phyloP scores from a whole-genome alignment of 805 yeast genomes.

The Hanseniaspora lindneri region DNA sequence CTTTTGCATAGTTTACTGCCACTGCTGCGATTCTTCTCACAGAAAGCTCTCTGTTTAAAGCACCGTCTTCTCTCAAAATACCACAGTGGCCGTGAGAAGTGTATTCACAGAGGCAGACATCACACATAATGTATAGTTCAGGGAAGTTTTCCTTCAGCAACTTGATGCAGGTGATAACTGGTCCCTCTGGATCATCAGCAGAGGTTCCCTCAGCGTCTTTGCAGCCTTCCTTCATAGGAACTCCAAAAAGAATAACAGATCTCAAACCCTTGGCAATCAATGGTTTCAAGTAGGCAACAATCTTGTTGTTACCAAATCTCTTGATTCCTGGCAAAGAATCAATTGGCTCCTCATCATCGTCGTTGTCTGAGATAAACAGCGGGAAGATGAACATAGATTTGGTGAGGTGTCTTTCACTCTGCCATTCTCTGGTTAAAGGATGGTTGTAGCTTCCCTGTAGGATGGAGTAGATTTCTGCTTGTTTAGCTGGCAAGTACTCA shows the following conservation, averaged over 20 bases:
- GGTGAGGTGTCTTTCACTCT: constrained; percentile 65
- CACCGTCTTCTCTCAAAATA: constrained; percentile 72
- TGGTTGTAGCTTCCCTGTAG: constrained; percentile 92
- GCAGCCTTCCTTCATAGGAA: constrained; percentile 58
- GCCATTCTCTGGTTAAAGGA: constrained; percentile 85
- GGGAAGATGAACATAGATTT: constrained; percentile 92
- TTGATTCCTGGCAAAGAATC: constrained; percentile 78
- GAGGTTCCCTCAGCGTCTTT: constrained; percentile 77
- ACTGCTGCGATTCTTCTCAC: constrained; percentile 84
- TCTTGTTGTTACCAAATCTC: constrained; percentile 70
- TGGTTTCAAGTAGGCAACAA: constrained; percentile 56
- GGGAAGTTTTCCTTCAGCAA: constrained; percentile 59
- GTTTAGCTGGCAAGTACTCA: constrained; percentile 47
- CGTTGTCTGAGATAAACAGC: constrained; percentile 66
- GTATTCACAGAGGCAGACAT: constrained; percentile 92
- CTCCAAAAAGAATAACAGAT: constrained; percentile 86
- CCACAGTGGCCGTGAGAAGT: constrained; percentile 99
- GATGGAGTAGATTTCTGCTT: constrained; percentile 57
- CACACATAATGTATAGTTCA: constrained; percentile 75
- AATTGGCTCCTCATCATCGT: constrained; percentile 66
- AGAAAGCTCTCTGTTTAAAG: constrained; percentile 60
- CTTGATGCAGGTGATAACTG: constrained; percentile 73
- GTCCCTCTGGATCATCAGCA: constrained; percentile 94
- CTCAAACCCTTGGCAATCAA: constrained; percentile 71
- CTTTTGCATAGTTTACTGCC: constrained; percentile 86